Evolutionary conservation across 495 filamentous ascomycete genomes (phyloP).

Genomic region (Daldinia childiae): DNA sequence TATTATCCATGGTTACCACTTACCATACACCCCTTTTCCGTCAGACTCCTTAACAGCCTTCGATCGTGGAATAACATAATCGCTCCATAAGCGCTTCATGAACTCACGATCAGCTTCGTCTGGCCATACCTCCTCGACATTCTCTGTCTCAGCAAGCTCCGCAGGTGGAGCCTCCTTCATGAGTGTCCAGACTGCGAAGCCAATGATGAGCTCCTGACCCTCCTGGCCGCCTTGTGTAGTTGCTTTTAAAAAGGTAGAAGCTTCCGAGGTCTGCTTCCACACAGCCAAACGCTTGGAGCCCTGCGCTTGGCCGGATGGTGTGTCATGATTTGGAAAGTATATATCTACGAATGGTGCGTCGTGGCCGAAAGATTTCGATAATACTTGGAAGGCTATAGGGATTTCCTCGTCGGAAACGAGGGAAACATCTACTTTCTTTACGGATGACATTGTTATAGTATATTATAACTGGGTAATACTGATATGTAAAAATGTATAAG

Average conservation of each 20-base stretch:
- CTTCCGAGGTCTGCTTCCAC: slow-evolving; percentile 20
- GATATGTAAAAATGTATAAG: not conserved
- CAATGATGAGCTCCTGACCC: slow-evolving; percentile 24
- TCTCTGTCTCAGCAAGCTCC: slow-evolving; percentile 32
- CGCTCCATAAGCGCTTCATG: slow-evolving; percentile 36
- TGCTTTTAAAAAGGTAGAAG: slow-evolving; percentile 36
- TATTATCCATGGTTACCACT: not conserved
- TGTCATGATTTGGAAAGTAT: slow-evolving; percentile 40
- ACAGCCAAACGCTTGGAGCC: slow-evolving; percentile 29
- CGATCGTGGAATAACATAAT: slow-evolving; percentile 37
- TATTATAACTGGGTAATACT: not conserved
- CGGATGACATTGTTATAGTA: not conserved
- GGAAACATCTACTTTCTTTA: not conserved
- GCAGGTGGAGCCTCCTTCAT: slow-evolving; percentile 34
- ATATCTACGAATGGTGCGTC: slow-evolving; percentile 39
- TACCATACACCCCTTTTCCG: slow-evolving; percentile 35
- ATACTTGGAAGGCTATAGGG: slow-evolving; percentile 31
- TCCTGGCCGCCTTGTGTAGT: slow-evolving; percentile 4
- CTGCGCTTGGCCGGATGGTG: slow-evolving; percentile 24
- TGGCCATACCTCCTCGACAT: slow-evolving; percentile 40
- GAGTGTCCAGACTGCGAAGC: slow-evolving; percentile 41
- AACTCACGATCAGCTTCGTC: slow-evolving; percentile 36
- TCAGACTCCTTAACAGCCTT: slow-evolving; percentile 19
- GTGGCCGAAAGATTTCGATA: slow-evolving; percentile 40
- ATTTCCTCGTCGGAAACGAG: slow-evolving; percentile 36